A percentile compares a stretch with the other conserved stretches of the same genome.
Conservation (phyloP, 2,329 filamentous ascomycete genomes). For the Lasiodiplodia gonubiensis region DNA sequence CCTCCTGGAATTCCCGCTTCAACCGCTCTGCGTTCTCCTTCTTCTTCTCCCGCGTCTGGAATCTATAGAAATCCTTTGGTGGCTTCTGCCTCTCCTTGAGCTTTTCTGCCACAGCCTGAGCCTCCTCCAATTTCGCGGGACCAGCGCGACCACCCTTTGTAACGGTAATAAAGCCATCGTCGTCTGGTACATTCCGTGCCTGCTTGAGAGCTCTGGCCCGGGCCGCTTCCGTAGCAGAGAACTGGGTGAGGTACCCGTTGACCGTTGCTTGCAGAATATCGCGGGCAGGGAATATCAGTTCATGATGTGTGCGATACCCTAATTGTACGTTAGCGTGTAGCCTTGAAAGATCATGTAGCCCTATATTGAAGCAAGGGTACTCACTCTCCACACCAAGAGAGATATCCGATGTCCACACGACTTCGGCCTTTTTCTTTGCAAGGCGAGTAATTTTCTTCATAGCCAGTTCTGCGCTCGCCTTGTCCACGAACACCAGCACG, state of each 20-base stretch:
- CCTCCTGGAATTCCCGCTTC: slow-evolving; percentile 75
- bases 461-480: slow-evolving; percentile 74
- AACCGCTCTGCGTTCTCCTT: slow-evolving; percentile 75
- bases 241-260: slow-evolving; percentile 86
- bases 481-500: slow-evolving; percentile 82
- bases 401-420: slow-evolving; percentile 68
- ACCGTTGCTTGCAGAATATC: slow-evolving; percentile 72
- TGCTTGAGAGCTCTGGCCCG: slow-evolving; percentile 66
- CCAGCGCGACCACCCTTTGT: slow-evolving; percentile 75
- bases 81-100: slow-evolving; percentile 63
- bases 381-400: slow-evolving; percentile 60
- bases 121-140: slow-evolving; percentile 75
- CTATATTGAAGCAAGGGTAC: slow-evolving; percentile 29
- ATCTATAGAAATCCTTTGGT: slow-evolving; percentile 78
- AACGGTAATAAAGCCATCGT: slow-evolving; percentile 95
- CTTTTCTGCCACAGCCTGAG: slow-evolving; percentile 66
- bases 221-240: slow-evolving; percentile 69
- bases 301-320: slow-evolving; percentile 69
- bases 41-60: slow-evolving; percentile 79
- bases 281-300: slow-evolving; percentile 72
- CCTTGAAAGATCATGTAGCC: neutral
- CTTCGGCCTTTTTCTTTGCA: slow-evolving; percentile 61
- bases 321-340: slow-evolving; percentile 28
- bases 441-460: slow-evolving; percentile 75
- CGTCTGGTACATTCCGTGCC: slow-evolving; percentile 80